Evolutionary conservation across 495 filamentous ascomycete genomes (phyloP).

Genomic region (Tuber magnatum): DNA sequence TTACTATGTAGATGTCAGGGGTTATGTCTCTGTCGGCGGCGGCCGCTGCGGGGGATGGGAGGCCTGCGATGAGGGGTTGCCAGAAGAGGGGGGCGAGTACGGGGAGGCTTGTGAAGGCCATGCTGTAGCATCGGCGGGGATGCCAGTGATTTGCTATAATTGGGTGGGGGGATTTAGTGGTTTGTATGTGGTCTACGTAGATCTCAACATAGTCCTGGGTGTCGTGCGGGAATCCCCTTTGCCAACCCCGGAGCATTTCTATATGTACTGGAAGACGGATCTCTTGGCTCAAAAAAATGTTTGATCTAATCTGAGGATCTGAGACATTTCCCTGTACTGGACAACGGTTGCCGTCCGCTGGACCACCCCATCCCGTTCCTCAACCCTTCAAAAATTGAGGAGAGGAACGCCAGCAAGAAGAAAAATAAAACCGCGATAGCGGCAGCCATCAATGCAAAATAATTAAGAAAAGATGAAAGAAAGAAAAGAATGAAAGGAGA

Average conservation of each 20-base stretch:
- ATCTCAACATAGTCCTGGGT: neutral
- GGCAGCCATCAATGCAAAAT: no score
- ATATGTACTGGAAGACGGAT: no score
- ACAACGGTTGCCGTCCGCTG: no score
- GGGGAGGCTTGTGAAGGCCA: neutral
- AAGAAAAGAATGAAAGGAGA: no score
- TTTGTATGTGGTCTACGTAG: neutral
- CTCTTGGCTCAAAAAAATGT: no score
- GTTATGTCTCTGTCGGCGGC: neutral
- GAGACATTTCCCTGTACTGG: no score
- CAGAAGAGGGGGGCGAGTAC: neutral
- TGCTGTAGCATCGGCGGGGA: neutral
- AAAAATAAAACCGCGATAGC: no score
- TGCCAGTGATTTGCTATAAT: neutral
- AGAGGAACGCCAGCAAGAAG: no score
- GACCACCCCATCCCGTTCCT: no score
- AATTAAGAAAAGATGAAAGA: no score
- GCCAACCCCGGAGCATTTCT: neutral
- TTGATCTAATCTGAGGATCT: no score
- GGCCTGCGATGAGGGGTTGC: neutral
- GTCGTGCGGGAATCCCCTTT: neutral
- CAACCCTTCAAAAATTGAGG: no score
- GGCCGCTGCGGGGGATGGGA: neutral
- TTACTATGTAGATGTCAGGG: neutral
- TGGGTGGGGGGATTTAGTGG: neutral